A percentile compares a stretch with the other conserved stretches of the same genome.
Evolutionary conservation across 2,329 filamentous ascomycete species (phyloP).

Genomic region (Leptographium procerum): DNA sequence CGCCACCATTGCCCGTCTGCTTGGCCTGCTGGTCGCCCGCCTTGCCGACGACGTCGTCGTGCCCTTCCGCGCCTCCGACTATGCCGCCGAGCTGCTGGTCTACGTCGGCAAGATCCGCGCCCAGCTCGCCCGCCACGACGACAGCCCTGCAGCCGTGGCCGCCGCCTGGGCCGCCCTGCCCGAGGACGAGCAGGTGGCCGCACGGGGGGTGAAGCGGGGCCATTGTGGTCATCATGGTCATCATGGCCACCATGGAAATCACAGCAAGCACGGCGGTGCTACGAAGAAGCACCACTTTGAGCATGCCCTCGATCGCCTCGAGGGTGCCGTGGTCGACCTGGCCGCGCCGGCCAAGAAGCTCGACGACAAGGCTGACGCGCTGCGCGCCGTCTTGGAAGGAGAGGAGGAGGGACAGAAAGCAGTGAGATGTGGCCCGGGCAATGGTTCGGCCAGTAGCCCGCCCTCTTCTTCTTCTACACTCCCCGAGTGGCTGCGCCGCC

Average conservation of each 20-base stretch:
- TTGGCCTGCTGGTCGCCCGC: conserved; percentile 49
- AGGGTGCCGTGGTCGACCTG: conserved; percentile 22
- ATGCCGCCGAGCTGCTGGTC: conserved; percentile 41
- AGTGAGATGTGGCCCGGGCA: too few relatives aligned
- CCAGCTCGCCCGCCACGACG: conserved; percentile 26
- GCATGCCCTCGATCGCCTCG: conserved; percentile 17
- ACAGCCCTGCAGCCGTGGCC: neutral
- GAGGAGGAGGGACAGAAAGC: too few relatives aligned
- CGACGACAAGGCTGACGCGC: conserved; percentile 30
- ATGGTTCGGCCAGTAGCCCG: too few relatives aligned
- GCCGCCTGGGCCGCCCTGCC: conserved; percentile 5
- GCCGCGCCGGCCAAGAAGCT: conserved; percentile 29
- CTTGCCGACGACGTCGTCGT: conserved; percentile 52
- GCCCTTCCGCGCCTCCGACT: conserved; percentile 52
- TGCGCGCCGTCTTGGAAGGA: conserved; percentile 13
- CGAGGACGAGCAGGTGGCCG: conserved; percentile 22
- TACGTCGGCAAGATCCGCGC: conserved; percentile 42
- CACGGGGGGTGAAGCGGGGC: neutral
- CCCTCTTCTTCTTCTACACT: neutral
- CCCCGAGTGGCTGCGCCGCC: conserved; percentile 58
- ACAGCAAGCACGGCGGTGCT: neutral
- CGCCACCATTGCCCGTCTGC: conserved; percentile 52
- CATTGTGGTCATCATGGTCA: neutral
- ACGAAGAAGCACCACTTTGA: neutral
- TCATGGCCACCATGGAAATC: neutral